Evolutionary conservation across 108 stramenopile species (phyloP).

Genomic region (Schizochytrium sp.): DNA sequence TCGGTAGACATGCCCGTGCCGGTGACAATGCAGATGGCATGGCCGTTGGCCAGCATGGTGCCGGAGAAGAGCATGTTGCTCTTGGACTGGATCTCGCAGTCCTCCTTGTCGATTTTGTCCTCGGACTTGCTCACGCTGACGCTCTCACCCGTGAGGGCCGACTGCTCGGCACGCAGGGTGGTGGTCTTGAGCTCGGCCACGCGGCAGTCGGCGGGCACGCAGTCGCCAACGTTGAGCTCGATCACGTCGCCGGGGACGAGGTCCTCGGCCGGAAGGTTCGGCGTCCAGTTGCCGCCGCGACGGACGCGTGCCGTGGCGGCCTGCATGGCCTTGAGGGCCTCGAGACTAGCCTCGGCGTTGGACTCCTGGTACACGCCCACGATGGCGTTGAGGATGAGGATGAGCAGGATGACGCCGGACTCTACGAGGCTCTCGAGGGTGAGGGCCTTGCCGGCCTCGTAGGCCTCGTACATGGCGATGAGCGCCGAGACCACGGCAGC

Average conservation of each 20-base stretch:
- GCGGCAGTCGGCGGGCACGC: conserved; percentile 53
- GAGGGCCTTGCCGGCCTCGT: background rate
- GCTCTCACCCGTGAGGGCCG: conserved; percentile 31
- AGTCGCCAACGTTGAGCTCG: conserved; percentile 38
- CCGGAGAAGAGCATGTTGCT: conserved; percentile 83
- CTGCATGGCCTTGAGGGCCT: conserved; percentile 42
- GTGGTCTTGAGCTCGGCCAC: conserved; percentile 49
- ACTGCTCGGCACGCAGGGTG: conserved; percentile 27
- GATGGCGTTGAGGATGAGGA: conserved; percentile 25
- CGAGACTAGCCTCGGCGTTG: conserved; percentile 44
- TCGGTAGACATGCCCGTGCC: conserved; percentile 78
- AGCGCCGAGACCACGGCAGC: background rate
- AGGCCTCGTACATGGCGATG: background rate
- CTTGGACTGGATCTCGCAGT: conserved; percentile 74
- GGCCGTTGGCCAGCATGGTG: conserved; percentile 81
- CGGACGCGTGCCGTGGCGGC: conserved; percentile 32
- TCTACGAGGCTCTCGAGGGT: conserved; percentile 8
- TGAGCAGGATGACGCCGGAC: conserved; percentile 15
- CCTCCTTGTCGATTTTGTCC: conserved; percentile 28
- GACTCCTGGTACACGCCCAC: conserved; percentile 33
- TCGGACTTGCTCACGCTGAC: conserved; percentile 18
- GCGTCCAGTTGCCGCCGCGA: background rate
- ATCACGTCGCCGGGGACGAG: conserved; percentile 54
- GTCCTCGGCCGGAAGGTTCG: conserved; percentile 26
- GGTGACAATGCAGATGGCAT: conserved; percentile 69